Base-by-base conservation (phyloP, 805 yeast genomes). In the Wickerhamiella nectarea region DNA sequence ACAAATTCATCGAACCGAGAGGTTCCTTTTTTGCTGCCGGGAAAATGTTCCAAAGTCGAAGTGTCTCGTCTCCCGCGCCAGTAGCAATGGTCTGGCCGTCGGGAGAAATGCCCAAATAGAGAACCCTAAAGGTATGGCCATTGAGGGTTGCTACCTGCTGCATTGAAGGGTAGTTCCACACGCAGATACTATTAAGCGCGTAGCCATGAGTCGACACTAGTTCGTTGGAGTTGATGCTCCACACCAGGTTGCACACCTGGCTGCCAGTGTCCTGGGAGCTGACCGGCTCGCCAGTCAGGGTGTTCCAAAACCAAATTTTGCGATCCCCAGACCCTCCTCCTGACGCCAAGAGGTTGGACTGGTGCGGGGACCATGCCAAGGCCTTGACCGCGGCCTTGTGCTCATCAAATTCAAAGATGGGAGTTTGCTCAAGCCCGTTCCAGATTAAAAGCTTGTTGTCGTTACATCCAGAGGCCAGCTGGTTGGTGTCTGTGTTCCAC, bases 311-410 rank as follows among this genome's bases (percentile, higher is more conserved):
- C 60, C 87, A 83, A 52, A 91, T 80, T 33, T 78, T 72, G 46
- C 89, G 76, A 61, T 91, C 98, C 1, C 93, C 87, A 0, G 97
- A 86, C 29, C 98, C 98, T 15, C 98, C 98, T 12, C 98, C 98
- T 1, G 91, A 75, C 1, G 97, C 97, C 44, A 91, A 61, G 2
- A 87, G 71, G 1, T 97, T 96, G 44, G 96, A 68, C 58, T 85
- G 95, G 58, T 91, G 97, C 2, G 98, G 97, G 1, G 94, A 82
- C 98, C 98, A 91, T 1, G 94, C 83, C 43, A 91, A 71, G 0
- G 97, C 98, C 62, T 91, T 91, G 3, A 91, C 94, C 0, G 98
- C 98, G 1, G 97, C 96, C 14, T 74, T 75, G 59, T 91, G 97
- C 50, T 85, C 95, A 2, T 70, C 67, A 53, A 86, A 80, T 47